Conservation (phyloP, 371 early-diverging fungal genomes). For the Mortierella sp. region DNA sequence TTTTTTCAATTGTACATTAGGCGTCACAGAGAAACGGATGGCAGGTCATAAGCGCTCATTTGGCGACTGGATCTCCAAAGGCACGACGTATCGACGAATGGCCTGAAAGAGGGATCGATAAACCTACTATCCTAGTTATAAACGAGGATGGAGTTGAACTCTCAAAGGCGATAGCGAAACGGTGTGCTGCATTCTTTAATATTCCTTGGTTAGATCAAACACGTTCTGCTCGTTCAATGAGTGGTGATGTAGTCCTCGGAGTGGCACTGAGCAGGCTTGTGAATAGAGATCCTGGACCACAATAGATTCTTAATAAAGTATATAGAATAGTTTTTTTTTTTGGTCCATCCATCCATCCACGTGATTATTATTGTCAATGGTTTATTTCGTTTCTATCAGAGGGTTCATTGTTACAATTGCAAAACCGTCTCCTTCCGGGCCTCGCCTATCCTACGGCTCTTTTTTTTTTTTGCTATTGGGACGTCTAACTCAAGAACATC, state of each 20-base stretch:
- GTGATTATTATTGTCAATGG: no score
- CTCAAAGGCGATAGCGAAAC: background rate
- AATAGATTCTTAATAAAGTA: no score
- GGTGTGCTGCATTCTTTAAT: background rate
- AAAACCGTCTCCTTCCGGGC: no score
- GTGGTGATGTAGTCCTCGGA: background rate
- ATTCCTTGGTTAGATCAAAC: background rate
- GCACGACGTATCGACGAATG: background rate
- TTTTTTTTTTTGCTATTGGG: background rate
- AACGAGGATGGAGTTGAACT: background rate
- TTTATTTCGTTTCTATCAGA: background rate
- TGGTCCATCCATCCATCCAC: no score
- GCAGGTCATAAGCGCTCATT: slow-evolving; percentile 62
- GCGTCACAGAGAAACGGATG: slow-evolving; percentile 61
- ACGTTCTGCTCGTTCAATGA: background rate
- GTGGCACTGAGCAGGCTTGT: background rate
- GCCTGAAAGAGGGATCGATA: slow-evolving; percentile 9
- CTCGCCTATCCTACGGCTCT: background rate
- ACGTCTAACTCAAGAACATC: slow-evolving; percentile 64
- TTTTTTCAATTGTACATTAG: background rate
- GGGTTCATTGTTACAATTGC: no score
- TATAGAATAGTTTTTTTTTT: no score
- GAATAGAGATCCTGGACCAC: background rate
- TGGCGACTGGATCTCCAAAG: slow-evolving; percentile 3
- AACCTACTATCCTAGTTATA: slow-evolving; percentile 58